Evolutionary conservation across 2,329 filamentous ascomycete genomes (phyloP).

Genomic region (Xylariomycetidae sp.): DNA sequence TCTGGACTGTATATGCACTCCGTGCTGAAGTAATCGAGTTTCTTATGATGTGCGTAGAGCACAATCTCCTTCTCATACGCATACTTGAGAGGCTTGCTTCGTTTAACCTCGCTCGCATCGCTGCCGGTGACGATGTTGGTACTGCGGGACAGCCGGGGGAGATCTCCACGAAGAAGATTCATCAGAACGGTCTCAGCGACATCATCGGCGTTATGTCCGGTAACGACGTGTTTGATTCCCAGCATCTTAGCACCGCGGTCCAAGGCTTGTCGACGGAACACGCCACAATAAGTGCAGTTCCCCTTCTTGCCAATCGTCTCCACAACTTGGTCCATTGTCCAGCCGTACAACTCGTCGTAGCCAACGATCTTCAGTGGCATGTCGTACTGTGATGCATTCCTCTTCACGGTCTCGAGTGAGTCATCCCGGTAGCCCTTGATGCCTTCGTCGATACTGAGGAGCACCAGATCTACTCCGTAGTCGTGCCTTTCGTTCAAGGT

Average conservation of each 20-base stretch:
- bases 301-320: constrained; percentile 95
- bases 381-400: constrained; percentile 83
- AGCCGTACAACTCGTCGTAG: constrained; percentile 90
- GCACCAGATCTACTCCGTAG: constrained; percentile 78
- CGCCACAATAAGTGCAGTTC: constrained; percentile 98
- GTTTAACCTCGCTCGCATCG: constrained; percentile 78
- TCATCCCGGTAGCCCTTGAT: constrained; percentile 97
- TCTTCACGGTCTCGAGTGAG: constrained; percentile 90
- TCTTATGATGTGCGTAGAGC: constrained; percentile 93
- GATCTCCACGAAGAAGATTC: constrained; percentile 87
- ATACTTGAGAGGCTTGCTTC: constrained; percentile 95
- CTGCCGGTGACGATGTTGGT: constrained; percentile 84
- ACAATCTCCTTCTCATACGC: constrained; percentile 99
- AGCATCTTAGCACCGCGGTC: constrained; percentile 86
- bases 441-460: constrained; percentile 92
- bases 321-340: constrained; percentile 99
- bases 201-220: constrained; percentile 95
- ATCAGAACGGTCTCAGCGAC: constrained; percentile 96
- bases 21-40: constrained; percentile 95
- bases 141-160: constrained; percentile 78
- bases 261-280: constrained; percentile 88
- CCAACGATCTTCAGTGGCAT: constrained; percentile 90
- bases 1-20: constrained; percentile 98
- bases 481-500: constrained; percentile 85
- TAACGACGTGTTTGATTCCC: constrained; percentile 88